Percentiles rank a stretch among this genome's conserved stretches.
Conservation (phyloP, 2,329 filamentous ascomycete genomes). For the Graphilbum fragrans region DNA sequence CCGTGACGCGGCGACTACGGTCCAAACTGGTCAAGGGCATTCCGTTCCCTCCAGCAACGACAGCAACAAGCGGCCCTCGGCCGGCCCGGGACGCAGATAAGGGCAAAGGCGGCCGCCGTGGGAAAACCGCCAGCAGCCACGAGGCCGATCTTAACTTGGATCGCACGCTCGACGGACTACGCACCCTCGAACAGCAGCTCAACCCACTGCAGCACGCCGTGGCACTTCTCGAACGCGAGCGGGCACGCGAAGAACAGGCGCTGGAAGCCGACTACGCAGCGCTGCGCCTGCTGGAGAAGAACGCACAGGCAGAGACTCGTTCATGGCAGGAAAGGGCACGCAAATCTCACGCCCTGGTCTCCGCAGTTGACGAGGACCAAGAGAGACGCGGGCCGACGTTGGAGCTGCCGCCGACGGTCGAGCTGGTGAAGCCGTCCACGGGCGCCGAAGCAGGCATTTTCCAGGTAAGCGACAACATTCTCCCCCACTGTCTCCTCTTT, state of each 20-base stretch:
- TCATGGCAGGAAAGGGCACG: conserved; percentile 36
- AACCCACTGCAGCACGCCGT: conserved; percentile 52
- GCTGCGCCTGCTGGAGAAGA: conserved; percentile 38
- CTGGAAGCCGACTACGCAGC: conserved; percentile 42
- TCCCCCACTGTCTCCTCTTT: background rate
- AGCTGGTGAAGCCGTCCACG: conserved; percentile 1
- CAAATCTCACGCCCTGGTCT: conserved; percentile 37
- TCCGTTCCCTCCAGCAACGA: conserved; percentile 47
- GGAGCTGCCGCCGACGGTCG: background rate
- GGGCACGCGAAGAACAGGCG: conserved; percentile 40
- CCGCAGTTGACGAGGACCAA: background rate
- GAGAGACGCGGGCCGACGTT: conserved; percentile 1
- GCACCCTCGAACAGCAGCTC: conserved; percentile 43
- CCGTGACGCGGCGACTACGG: conserved; percentile 41
- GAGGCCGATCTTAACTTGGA: conserved; percentile 55
- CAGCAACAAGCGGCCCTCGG: background rate
- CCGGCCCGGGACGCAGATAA: background rate
- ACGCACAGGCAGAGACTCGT: conserved; percentile 41
- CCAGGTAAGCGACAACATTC: conserved; percentile 13
- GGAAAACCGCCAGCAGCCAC: conserved; percentile 22
- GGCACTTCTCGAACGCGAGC: conserved; percentile 45
- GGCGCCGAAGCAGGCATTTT: conserved; percentile 14
- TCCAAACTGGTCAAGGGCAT: conserved; percentile 46
- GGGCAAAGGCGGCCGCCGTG: conserved; percentile 14
- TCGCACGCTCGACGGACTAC: conserved; percentile 46